Base-by-base conservation (phyloP, 768 basidiomycete genomes). In the Boletellus ananas region DNA sequence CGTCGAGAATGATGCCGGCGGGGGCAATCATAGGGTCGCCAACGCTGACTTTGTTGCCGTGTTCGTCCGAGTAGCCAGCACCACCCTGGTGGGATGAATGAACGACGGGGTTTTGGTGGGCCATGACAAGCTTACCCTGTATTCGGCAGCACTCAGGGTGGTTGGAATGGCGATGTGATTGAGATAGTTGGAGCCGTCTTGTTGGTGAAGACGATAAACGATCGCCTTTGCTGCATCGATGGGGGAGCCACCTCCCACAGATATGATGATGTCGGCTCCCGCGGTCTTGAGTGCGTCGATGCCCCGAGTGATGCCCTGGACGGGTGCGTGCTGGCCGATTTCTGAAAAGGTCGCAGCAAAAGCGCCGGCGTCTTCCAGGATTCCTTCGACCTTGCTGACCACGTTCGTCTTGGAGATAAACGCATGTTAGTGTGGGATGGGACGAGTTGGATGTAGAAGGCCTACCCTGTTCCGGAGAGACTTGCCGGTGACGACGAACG, bases 141-240 rank as follows among this genome's bases (percentile, higher is more conserved):
- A 87, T 61, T 88, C 88, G 9, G 87, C 86, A 1, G 87, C 87
- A 57, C 85, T 88, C 33, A 91, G 70, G 5, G 88, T 90, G 7
- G 89, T 92, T 0, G 90, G 90, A 50, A 91, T 83, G 14, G 89
- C 85, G 44, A 92, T 87, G 57, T 90, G 87, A 17, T 68, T 74
- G 43, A 79, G 66, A 43, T 75, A 81, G 5, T 68, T 67, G 1
- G 77, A 79, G 2, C 79, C 81, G 3, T 57, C 66, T 52, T 83
- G 79, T 51, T 83, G 67, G 56, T 85, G 80, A 29, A 83, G 68
- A 44, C 79, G 75, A 63, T 81, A 84, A 8, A 85, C 62, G 25
- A 90, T 84, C 0, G 81, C 82, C 62, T 92, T 91, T 18, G 85
- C 71, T 2, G 84, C 87, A 63, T 90, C 90, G 50, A 90, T 74